Evolutionary conservation across 352 stramenopile genomes (phyloP), one percentile per base, ranked within the genome.

Genomic region (Phytophthora hybrid): DNA sequence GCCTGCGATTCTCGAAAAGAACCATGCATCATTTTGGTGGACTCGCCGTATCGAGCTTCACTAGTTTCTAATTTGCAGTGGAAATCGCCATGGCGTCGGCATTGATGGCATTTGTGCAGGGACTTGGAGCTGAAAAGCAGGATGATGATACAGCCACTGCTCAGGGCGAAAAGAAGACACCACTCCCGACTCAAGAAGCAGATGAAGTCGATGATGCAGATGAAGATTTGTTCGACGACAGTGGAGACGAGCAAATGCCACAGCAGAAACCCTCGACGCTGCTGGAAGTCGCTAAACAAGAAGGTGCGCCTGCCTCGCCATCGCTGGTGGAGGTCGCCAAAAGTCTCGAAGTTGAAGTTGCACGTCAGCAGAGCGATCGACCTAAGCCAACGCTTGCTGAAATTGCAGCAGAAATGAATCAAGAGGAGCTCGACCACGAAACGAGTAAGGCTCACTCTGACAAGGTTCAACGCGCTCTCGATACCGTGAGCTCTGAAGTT

Each of bases 351-450:
- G 0, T 61, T 44, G 60, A 72, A 71, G n/a, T 67, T 34, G 29
- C 58, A n/a, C 59, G 64, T 8, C 29, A 75, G 31, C 54, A 76
- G 8, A 18, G 59, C 11, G 11, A 56, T 13, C 41, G 23, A 13
- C 59, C 58, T 1, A 70, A 61, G 31, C 46, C 57, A 13, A 77
- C 76, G 21, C 57, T 88, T 14, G 23, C 46, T 13, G 31, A 65
- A 23, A 46, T 92, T 13, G 83, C 85, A 3, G 75, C 66, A 1
- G 57, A 90, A 31, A 73, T 91, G 10, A 75, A 81, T n/a, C 19
- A 73, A 23, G 83, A 90, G 54, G 81, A 86, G 2, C 46, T 87
- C 29, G 69, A 76, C 18, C 73, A 55, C 5, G 60, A 59, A 26
- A 32, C 51, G 4, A 62, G 5, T 34, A 66, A 63, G 13, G 51